Percentiles rank a stretch among this genome's conserved stretches.
Conservation (phyloP, 805 yeast species). For the Starmerella powellii region DNA sequence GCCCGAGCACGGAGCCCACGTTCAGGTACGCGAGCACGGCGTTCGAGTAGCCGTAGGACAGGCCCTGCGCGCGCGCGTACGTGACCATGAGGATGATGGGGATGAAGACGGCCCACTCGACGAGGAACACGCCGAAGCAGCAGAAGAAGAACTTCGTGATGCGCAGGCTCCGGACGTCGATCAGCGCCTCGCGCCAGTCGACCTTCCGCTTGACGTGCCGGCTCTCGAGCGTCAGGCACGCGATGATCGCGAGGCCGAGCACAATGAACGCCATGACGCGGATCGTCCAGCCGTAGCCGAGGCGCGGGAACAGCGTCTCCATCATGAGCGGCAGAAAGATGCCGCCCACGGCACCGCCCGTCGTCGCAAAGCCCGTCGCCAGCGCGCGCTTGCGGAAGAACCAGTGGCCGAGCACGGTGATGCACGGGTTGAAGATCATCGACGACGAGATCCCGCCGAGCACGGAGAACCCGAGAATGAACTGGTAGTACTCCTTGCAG, state of each 20-base stretch:
- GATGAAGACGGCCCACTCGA: constrained; percentile 44
- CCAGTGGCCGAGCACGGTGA: constrained; percentile 53
- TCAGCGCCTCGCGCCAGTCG: constrained; percentile 22
- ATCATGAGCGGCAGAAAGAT: constrained; percentile 47
- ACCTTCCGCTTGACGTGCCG: constrained; percentile 24
- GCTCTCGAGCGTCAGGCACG: constrained; percentile 32
- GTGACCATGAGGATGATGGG: constrained; percentile 46
- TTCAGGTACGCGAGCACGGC: constrained; percentile 40
- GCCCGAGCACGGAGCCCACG: constrained; percentile 41
- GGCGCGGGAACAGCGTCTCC: constrained; percentile 33
- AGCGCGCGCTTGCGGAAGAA: constrained; percentile 44
- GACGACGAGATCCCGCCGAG: constrained; percentile 39
- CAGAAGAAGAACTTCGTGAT: constrained; percentile 25
- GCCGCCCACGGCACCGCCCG: constrained; percentile 62
- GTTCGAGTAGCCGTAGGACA: constrained; percentile 26
- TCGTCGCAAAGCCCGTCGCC: constrained; percentile 49
- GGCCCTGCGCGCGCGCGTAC: constrained; percentile 43
- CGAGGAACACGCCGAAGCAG: constrained; percentile 27
- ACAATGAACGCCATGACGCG: constrained; percentile 36
- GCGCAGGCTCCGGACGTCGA: constrained; percentile 27
- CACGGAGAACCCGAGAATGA: constrained; percentile 44
- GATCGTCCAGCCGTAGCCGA: constrained; percentile 53
- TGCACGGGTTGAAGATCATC: constrained; percentile 40
- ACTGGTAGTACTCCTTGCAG: constrained; percentile 44
- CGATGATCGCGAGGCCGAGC: constrained; percentile 22